Evolutionary conservation across 805 yeast species (phyloP), one percentile per base, ranked within the genome.

Genomic region (Saturnispora mendoncae): DNA sequence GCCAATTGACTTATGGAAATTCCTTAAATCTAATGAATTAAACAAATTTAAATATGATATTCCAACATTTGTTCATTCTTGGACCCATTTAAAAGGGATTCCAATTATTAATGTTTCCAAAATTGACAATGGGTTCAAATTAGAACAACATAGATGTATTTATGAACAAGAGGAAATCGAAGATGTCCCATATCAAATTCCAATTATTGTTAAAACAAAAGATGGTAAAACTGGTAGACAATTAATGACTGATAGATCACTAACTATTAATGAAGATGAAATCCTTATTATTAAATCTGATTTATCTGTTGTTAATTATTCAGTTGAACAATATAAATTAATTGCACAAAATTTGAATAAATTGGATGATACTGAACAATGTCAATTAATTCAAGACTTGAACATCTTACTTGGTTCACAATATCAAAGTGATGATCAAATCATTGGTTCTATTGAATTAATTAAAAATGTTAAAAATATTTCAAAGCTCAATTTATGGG

Each of bases 111-210:
- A 66, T 30, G 85, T 81, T 13, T 58, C 55, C 5, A 42, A 42
- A 8, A 42, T 55, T 6, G 63, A 65, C 43, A 56, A 58, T 10
- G 67, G 58, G 8, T 53, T 53, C 3, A 55, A 58, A 23, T 56
- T 78, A 24, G 66, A 56, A 35, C 74, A 69, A 50, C 69, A 66
- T 45, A 51, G 68, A 30, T 65, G 57, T 42, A 33, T 68, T 13
- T 54, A 54, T 51, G 54, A 55, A 17, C 48, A 41, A 17, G 46
- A 52, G 6, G 51, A 61, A 12, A 49, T 67, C 28, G 84, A 78
- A 53, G 78, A 79, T 50, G 60, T 66, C 31, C 80, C 81, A 3
- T 81, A 65, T 52, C 80, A 78, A 47, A 61, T 81, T 34, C 88
- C 90, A 3, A 55, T 83, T 45, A 57, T 67, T 3, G 55, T 75